phyloP scores from a whole-genome alignment of 1,139 yeast genomes.

The Blastobotrys capitulatus region DNA sequence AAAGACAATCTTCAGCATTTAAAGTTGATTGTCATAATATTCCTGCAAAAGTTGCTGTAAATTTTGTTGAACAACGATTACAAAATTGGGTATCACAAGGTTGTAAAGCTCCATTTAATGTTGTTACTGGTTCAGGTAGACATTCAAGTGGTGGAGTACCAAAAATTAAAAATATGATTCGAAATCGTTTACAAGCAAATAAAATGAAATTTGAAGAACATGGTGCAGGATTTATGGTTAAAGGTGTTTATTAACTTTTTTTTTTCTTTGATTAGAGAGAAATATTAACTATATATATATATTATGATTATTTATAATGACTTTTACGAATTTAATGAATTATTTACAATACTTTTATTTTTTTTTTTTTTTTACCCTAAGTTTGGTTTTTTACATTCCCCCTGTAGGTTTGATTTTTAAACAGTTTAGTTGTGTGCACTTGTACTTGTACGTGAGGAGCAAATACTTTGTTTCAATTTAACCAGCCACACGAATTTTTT shows the following conservation, averaged over 20 bases:
- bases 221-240: slow-evolving; percentile 6
- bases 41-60: slow-evolving; percentile 26
- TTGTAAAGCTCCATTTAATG: slow-evolving; percentile 23
- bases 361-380: background rate
- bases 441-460: no score
- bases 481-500: background rate
- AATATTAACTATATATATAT: no score
- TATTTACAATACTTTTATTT: background rate
- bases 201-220: slow-evolving; percentile 21
- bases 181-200: slow-evolving; percentile 20
- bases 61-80: slow-evolving; percentile 10
- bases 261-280: no score
- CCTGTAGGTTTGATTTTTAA: no score
- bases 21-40: slow-evolving; percentile 29
- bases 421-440: no score
- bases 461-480: background rate
- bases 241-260: no score
- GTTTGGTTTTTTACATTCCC: background rate
- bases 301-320: no score
- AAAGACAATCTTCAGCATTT: slow-evolving; percentile 16
- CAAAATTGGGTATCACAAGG: slow-evolving; percentile 18
- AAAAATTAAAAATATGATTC: slow-evolving; percentile 28
- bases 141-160: slow-evolving; percentile 31
- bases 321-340: no score
- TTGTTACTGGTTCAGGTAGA: slow-evolving; percentile 32